These are phyloP conservation scores for Sonneratia alba DNA, from an alignment of 345 rosid genomes.

Conservation along the genomic window DNA sequence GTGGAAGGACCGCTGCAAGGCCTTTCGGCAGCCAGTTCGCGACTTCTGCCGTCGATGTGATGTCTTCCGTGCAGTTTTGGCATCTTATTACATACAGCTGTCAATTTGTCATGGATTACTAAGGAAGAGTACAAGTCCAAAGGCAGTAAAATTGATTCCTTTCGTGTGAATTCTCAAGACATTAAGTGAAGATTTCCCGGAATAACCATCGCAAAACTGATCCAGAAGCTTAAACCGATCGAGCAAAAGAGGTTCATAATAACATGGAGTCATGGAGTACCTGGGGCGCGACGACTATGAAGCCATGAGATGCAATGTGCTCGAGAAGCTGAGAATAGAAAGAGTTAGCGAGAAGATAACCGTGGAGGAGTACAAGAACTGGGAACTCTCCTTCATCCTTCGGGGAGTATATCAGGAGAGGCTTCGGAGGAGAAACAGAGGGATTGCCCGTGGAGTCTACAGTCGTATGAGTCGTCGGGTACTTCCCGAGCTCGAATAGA, in stretches of 20 bases:
- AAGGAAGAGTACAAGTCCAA: too few relatives aligned
- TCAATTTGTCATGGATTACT: neutral
- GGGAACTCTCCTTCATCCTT: constrained; percentile 61
- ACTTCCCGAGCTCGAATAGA: constrained; percentile 3
- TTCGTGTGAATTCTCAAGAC: too few relatives aligned
- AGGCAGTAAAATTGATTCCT: too few relatives aligned
- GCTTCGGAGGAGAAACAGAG: constrained; percentile 33
- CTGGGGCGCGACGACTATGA: constrained; percentile 85
- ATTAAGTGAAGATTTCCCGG: neutral
- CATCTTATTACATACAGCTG: constrained; percentile 55
- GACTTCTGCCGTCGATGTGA: constrained; percentile 36
- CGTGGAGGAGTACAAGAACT: constrained; percentile 65
- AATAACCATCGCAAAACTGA: too few relatives aligned
- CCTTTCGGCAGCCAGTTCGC: constrained; percentile 50
- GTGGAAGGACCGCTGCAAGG: constrained; percentile 38
- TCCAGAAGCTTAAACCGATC: too few relatives aligned
- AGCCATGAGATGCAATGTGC: constrained; percentile 88
- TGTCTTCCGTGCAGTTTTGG: constrained; percentile 40
- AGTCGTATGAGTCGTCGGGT: neutral
- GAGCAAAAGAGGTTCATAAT: too few relatives aligned
- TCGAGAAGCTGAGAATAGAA: constrained; percentile 84
- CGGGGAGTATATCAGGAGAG: constrained; percentile 58
- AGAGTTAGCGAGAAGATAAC: constrained; percentile 62
- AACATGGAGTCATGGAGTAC: constrained; percentile 12
- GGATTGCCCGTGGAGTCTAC: constrained; percentile 5